These are phyloP conservation scores for Aspergillus fumigatiaffinis DNA, from an alignment of 2,329 filamentous ascomycete genomes.

Conservation along the genomic window DNA sequence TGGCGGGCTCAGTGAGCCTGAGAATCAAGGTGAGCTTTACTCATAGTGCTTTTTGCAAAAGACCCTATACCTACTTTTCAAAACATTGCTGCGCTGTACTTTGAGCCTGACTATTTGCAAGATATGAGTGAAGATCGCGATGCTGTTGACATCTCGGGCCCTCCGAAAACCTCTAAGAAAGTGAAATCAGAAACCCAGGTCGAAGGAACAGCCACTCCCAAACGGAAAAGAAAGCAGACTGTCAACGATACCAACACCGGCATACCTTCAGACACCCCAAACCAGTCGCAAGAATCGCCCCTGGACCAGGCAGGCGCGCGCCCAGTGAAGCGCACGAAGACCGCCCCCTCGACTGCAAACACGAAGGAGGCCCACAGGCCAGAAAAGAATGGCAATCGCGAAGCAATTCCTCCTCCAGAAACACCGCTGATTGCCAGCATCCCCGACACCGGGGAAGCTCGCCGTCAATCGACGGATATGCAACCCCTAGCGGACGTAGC, in stretches of 20 bases:
- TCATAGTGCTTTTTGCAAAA: neutral
- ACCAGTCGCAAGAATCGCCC: neutral
- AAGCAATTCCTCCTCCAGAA: neutral
- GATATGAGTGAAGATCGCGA: neutral
- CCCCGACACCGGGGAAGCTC: neutral
- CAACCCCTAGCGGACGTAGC: neutral
- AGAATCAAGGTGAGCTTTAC: constrained; percentile 8
- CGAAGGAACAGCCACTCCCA: neutral
- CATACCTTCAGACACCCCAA: neutral
- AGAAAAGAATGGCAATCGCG: neutral
- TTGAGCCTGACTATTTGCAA: neutral
- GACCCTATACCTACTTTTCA: neutral
- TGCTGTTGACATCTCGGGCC: neutral
- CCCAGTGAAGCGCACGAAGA: constrained; percentile 26
- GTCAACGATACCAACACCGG: neutral
- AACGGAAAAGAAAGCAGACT: constrained; percentile 13
- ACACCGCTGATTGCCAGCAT: neutral
- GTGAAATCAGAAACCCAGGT: neutral
- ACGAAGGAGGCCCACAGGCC: constrained; percentile 10
- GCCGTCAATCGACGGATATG: neutral
- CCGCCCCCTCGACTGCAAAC: constrained; percentile 11
- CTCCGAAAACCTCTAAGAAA: neutral
- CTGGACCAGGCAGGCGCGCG: constrained; percentile 9
- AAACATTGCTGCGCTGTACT: neutral
- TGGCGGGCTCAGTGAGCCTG: constrained; percentile 1